These are phyloP conservation scores for Fraxinus paxiana DNA, from an alignment of 305 asterid species.

Conservation along the genomic window DNA sequence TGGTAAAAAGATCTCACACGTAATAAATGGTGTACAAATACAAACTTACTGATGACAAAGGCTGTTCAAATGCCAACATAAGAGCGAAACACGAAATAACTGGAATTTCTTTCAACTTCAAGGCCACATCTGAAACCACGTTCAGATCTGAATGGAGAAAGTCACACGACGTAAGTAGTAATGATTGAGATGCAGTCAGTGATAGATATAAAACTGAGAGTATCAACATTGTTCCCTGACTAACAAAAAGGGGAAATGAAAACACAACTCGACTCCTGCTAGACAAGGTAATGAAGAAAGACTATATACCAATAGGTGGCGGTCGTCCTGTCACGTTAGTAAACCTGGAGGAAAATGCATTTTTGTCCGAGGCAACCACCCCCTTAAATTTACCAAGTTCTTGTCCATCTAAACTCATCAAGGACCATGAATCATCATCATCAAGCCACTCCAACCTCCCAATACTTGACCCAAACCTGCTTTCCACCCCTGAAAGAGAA, in stretches of 20 bases:
- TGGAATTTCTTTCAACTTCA: constrained; percentile 65
- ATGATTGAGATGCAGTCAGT: background rate
- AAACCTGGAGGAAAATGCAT: constrained; percentile 57
- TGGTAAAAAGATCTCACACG: background rate
- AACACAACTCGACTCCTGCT: constrained; percentile 2
- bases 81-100: constrained; percentile 67
- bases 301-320: constrained; percentile 65
- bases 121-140: constrained; percentile 42
- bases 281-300: constrained; percentile 7
- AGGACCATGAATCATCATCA: constrained; percentile 59
- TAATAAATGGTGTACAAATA: constrained; percentile 17
- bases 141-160: constrained; percentile 47
- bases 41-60: constrained; percentile 60
- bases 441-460: constrained; percentile 70
- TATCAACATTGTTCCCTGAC: background rate
- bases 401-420: constrained; percentile 59
- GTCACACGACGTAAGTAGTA: constrained; percentile 16
- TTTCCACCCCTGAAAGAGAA: constrained; percentile 55
- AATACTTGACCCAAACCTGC: constrained; percentile 65
- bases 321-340: constrained; percentile 60
- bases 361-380: constrained; percentile 79
- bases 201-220: background rate
- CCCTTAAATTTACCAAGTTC: constrained; percentile 70
- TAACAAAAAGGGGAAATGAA: background rate
- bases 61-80: constrained; percentile 83